Evolutionary conservation across 352 stramenopile genomes (phyloP).

Genomic region (Pythium oligandrum): DNA sequence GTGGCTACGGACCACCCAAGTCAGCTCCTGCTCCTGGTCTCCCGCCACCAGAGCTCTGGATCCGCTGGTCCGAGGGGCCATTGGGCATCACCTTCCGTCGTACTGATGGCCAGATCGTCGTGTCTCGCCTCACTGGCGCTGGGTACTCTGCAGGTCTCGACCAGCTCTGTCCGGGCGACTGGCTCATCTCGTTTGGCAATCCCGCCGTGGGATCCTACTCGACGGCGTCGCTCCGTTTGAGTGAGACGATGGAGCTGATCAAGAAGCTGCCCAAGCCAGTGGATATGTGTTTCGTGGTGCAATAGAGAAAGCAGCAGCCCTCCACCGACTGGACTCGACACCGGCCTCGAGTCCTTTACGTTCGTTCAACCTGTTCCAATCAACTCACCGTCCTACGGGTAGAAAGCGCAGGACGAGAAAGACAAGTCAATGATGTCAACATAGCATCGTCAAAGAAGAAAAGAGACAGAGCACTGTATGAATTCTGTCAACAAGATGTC

Average conservation of each 20-base stretch:
- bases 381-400: neutral
- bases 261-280: constrained; percentile 71
- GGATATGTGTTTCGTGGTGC: constrained; percentile 77
- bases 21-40: constrained; percentile 4
- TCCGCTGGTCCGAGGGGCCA: constrained; percentile 66
- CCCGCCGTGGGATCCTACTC: constrained; percentile 21
- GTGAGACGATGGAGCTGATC: constrained; percentile 79
- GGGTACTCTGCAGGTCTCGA: constrained; percentile 60
- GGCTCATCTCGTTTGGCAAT: constrained; percentile 74
- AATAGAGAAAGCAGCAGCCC: constrained; percentile 18
- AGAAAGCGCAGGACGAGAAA: neutral
- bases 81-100: constrained; percentile 80
- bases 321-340: too few species aligned
- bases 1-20: neutral
- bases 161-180: constrained; percentile 64
- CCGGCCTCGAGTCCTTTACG: too few species aligned
- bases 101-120: constrained; percentile 71
- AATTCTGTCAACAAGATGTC: neutral
- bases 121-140: constrained; percentile 67
- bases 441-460: too few species aligned
- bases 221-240: constrained; percentile 52
- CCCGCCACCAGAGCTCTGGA: constrained; percentile 55
- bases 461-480: neutral
- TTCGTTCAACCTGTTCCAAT: too few species aligned
- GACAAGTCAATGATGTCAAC: neutral